phyloP scores from a whole-genome alignment of 345 rosid species.

The Moringa oleifera region DNA sequence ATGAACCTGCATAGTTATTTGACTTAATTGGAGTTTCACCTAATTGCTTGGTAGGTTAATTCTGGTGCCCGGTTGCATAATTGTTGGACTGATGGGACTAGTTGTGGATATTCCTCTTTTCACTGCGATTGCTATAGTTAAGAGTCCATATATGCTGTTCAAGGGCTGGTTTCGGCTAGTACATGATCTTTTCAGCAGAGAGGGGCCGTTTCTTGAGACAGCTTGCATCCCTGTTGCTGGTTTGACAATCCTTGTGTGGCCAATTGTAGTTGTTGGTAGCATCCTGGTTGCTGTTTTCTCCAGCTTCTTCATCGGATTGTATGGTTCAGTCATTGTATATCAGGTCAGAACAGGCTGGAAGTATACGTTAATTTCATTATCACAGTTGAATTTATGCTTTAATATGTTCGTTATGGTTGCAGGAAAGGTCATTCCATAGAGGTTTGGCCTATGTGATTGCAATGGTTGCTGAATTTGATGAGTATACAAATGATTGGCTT shows the following conservation, averaged over 20 bases:
- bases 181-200: constrained; percentile 64
- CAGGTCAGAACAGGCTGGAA: constrained; percentile 34
- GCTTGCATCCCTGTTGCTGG: constrained; percentile 82
- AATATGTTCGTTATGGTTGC: constrained; percentile 15
- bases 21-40: too few relatives aligned
- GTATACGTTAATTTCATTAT: background rate
- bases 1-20: too few relatives aligned
- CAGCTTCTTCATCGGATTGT: constrained; percentile 66
- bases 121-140: constrained; percentile 55
- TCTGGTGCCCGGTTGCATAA: constrained; percentile 67
- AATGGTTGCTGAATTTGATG: constrained; percentile 82
- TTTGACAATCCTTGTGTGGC: constrained; percentile 76
- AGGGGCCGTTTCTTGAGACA: constrained; percentile 80
- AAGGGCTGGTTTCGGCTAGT: constrained; percentile 70
- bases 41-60: constrained; percentile 43
- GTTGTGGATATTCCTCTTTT: constrained; percentile 62
- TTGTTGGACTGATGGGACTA: constrained; percentile 63
- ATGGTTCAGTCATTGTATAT: constrained; percentile 67
- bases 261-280: constrained; percentile 67
- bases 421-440: constrained; percentile 76
- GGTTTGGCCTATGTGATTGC: constrained; percentile 85
- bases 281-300: constrained; percentile 46
- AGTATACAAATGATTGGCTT: constrained; percentile 85
- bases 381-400: background rate
- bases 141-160: constrained; percentile 72